Percentiles rank a stretch among this genome's conserved stretches.
Evolutionary conservation across 345 rosid genomes (phyloP).

Genomic region (Raphanus sativus): DNA sequence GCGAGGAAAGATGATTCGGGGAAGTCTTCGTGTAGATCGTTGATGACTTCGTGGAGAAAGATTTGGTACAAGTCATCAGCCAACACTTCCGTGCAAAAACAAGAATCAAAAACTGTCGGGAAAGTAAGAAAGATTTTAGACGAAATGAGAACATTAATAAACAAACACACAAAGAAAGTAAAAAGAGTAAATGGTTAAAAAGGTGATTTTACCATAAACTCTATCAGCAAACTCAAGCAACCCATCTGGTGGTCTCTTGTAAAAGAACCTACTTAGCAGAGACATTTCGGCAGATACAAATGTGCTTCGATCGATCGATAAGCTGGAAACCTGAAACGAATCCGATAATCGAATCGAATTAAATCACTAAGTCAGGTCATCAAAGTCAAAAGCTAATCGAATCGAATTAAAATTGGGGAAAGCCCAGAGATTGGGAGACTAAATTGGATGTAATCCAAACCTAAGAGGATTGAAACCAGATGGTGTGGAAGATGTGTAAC

Average conservation of each 20-base stretch:
- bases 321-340: constrained; percentile 12
- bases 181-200: neutral
- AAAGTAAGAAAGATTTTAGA: neutral
- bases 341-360: neutral
- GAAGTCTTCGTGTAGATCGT: constrained; percentile 79
- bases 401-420: neutral
- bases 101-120: constrained; percentile 89
- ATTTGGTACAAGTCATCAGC: constrained; percentile 63
- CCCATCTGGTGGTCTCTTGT: constrained; percentile 94
- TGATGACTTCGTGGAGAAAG: constrained; percentile 70
- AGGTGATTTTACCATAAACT: constrained; percentile 69
- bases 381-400: constrained; percentile 34
- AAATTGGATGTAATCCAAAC: constrained; percentile 2
- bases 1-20: constrained; percentile 82
- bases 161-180: neutral
- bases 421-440: neutral
- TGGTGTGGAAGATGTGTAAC: neutral
- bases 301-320: constrained; percentile 13
- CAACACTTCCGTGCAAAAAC: constrained; percentile 88
- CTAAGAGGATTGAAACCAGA: neutral
- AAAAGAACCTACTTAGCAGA: constrained; percentile 83
- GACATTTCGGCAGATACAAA: constrained; percentile 49
- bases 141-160: neutral
- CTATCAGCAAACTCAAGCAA: constrained; percentile 93
- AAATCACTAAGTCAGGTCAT: neutral